Evolutionary conservation across 345 rosid species (phyloP), one percentile per base, ranked within the genome.

Genomic region (Boechera retrofracta): DNA sequence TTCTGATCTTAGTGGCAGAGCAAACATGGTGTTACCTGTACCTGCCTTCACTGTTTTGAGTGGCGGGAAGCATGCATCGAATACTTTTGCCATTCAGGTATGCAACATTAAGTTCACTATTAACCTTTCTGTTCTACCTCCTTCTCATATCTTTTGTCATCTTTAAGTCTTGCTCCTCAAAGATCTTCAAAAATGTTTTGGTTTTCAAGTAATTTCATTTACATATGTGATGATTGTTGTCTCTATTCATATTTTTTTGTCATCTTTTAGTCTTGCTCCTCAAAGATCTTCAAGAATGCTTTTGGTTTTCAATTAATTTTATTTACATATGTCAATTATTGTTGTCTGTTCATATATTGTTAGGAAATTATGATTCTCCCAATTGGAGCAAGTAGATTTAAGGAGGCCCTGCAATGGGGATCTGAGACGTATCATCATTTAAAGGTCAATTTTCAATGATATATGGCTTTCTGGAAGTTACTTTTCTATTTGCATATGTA

Each of bases 391-490:
- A 76, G 71, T 82, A 92, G 86, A 80, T 92, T 92, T 86, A 89
- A 88, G 84, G 99, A 95, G 86, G 99, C 99, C 52, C 77, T 95
- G 75, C 96, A 86, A 76, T 91, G 94, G 94, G 99, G 98, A 77
- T 81, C 99, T 57, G 99, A 95, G 84, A 88, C 94, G 52, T 95
- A 89, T 83, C 93, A 89, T 80, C 99, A 95, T 80, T 87, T 95
- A 70, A 95, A 95, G 98, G 99, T 95, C 82, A 64, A 66, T 77
- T 77, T 73, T 12, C 58, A 64, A 5, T 10, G 73, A 72, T 66
- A 60, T 45, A 65, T 29, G 64, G 62, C 48, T 45, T 64, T 67
- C 57, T 79, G 32, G 47, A 56, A 76, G 63, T 68, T 63, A 51
- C 31, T 56, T 67, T 35, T 26, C 21, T 49, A 9, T 45, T 26